Conservation (phyloP, 1,139 yeast species). For the Casaregolazyma suthepensis region DNA sequence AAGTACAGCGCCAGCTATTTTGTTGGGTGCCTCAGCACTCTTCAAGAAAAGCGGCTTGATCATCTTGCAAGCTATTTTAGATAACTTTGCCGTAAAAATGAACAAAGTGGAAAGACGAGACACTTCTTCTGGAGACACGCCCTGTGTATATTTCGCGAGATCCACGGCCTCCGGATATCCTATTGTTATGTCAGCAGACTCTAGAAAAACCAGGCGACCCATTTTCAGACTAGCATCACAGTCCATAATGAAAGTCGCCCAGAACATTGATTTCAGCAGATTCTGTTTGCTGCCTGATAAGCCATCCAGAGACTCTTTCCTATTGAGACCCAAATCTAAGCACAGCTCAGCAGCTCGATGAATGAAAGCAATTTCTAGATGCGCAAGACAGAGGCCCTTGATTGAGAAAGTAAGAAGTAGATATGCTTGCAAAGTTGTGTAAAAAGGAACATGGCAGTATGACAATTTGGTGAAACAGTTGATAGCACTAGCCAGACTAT, state of each 20-base stretch:
- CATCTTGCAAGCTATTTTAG: conserved; percentile 20
- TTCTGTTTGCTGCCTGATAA: conserved; percentile 37
- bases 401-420: conserved; percentile 19
- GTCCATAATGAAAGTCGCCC: conserved; percentile 51
- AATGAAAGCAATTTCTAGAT: conserved; percentile 40
- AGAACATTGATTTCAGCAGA: conserved; percentile 46
- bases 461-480: conserved; percentile 18
- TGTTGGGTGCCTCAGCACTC: conserved; percentile 15
- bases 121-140: not conserved
- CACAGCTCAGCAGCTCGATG: conserved; percentile 55
- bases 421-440: conserved; percentile 19
- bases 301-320: conserved; percentile 44
- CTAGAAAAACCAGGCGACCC: conserved; percentile 57
- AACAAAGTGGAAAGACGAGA: conserved; percentile 22
- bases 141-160: not conserved
- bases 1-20: conserved; percentile 25
- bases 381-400: conserved; percentile 31
- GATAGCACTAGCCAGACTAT: conserved; percentile 15
- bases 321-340: conserved; percentile 60
- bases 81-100: conserved; percentile 28
- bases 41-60: not conserved
- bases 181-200: conserved; percentile 39
- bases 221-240: conserved; percentile 48
- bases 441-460: conserved; percentile 17
- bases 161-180: conserved; percentile 13